Evolutionary conservation across 1,284 basidiomycete species (phyloP).

Genomic region (Tilletiaria anomala): DNA sequence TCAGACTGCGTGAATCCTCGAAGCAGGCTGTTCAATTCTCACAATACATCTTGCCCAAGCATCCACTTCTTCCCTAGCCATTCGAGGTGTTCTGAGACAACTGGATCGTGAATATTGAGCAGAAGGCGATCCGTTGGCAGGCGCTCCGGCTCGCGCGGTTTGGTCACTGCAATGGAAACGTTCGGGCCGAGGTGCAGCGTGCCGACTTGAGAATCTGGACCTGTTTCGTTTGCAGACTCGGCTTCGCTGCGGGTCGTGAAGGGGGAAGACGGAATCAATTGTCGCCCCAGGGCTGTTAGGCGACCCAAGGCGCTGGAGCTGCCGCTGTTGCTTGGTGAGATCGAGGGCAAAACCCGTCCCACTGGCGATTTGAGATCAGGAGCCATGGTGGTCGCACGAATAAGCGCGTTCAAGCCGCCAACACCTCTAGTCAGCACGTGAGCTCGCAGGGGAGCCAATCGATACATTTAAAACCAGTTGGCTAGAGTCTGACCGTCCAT

Average conservation of each 20-base stretch:
- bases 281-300: constrained; percentile 3
- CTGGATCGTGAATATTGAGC: constrained; percentile 29
- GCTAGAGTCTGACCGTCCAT: background rate
- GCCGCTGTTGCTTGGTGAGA: background rate
- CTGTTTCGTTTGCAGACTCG: background rate
- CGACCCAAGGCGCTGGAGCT: background rate
- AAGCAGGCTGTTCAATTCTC: too few species aligned
- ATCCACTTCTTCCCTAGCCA: constrained; percentile 37
- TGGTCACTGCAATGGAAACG: constrained; percentile 30
- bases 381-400: background rate
- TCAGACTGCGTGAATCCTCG: too few species aligned
- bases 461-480: background rate
- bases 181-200: constrained; percentile 30
- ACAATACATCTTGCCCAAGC: constrained; percentile 37
- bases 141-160: constrained; percentile 17
- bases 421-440: too few species aligned
- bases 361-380: background rate
- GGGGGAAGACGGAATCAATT: constrained; percentile 4
- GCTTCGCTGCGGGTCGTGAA: constrained; percentile 1
- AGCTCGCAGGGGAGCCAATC: background rate
- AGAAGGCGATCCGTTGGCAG: constrained; percentile 26
- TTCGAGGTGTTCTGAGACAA: constrained; percentile 34
- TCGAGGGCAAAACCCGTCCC: too few species aligned
- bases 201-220: constrained; percentile 10
- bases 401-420: too few species aligned